A percentile compares a stretch with the other conserved stretches of the same genome.
Evolutionary conservation across 2,329 filamentous ascomycete genomes (phyloP).

Genomic region (Monilinia fructicola): DNA sequence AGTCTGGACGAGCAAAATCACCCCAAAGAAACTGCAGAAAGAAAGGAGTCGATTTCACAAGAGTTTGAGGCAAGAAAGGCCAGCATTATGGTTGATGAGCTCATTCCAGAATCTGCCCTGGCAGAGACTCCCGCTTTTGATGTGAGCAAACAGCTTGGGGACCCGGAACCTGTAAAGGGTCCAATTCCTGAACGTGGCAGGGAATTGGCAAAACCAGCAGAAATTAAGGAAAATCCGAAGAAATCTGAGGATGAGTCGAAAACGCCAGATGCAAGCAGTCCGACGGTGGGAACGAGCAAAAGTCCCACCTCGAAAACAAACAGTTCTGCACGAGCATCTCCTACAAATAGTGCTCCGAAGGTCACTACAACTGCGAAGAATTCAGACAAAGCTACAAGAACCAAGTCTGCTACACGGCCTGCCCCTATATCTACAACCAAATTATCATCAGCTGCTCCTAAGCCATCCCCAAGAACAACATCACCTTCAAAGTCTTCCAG

Average conservation of each 20-base stretch:
- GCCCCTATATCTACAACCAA: slow-evolving; percentile 20
- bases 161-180: slow-evolving; percentile 22
- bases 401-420: slow-evolving; percentile 15
- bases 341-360: slow-evolving; percentile 16
- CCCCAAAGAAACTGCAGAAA: slow-evolving; percentile 31
- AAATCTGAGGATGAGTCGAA: slow-evolving; percentile 15
- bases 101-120: slow-evolving; percentile 37
- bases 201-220: slow-evolving; percentile 25
- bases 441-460: slow-evolving; percentile 7
- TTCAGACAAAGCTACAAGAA: slow-evolving; percentile 9
- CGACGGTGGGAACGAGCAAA: background rate
- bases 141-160: slow-evolving; percentile 30
- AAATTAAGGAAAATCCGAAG: slow-evolving; percentile 25
- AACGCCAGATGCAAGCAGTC: background rate
- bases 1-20: slow-evolving; percentile 36
- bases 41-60: slow-evolving; percentile 33
- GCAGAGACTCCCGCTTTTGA: slow-evolving; percentile 33
- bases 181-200: slow-evolving; percentile 23
- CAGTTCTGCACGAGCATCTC: background rate
- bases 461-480: slow-evolving; percentile 20
- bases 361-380: background rate
- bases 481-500: slow-evolving; percentile 29
- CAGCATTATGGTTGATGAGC: slow-evolving; percentile 33
- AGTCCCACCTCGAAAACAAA: slow-evolving; percentile 6
- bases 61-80: slow-evolving; percentile 36